These are phyloP conservation scores for Senecio squalidus DNA, from an alignment of 140 eudicot species.

Conservation along the genomic window DNA sequence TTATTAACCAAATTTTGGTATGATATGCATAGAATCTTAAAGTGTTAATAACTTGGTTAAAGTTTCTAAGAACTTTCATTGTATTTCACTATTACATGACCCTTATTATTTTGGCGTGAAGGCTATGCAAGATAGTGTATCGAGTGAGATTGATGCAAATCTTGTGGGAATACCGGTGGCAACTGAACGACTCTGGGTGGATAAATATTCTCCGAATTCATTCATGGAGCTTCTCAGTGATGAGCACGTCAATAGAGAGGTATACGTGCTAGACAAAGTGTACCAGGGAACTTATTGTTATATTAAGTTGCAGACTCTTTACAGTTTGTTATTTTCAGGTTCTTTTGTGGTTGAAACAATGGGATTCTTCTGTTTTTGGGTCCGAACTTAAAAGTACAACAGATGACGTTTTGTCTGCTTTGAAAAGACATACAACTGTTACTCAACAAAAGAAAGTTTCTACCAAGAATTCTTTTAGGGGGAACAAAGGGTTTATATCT, in stretches of 20 bases:
- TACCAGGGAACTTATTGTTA: slow-evolving; percentile 5
- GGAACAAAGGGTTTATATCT: slow-evolving; percentile 39
- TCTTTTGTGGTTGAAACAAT: slow-evolving; percentile 93
- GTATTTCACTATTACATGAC: slow-evolving; percentile 9
- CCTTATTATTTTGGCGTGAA: slow-evolving; percentile 24
- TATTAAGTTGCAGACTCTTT: slow-evolving; percentile 8
- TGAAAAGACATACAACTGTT: slow-evolving; percentile 75
- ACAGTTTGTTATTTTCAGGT: slow-evolving; percentile 43
- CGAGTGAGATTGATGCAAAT: slow-evolving; percentile 28
- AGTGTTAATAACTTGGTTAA: neutral
- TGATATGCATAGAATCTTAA: slow-evolving; percentile 2
- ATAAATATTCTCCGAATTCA: slow-evolving; percentile 92
- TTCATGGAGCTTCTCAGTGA: slow-evolving; percentile 96
- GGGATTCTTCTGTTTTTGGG: slow-evolving; percentile 97
- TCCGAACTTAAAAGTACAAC: slow-evolving; percentile 77
- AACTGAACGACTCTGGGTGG: slow-evolving; percentile 87
- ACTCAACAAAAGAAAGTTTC: slow-evolving; percentile 48
- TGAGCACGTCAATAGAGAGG: slow-evolving; percentile 95
- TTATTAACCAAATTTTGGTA: neutral
- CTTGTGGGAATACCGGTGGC: slow-evolving; percentile 40
- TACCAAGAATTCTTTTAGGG: slow-evolving; percentile 34
- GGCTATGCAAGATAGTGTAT: slow-evolving; percentile 74
- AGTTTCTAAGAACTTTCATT: neutral
- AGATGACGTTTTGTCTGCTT: slow-evolving; percentile 81
- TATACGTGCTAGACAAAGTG: slow-evolving; percentile 13